Evolutionary conservation across 2,329 filamentous ascomycete species (phyloP).

Genomic region (Grosmannia penicillata): DNA sequence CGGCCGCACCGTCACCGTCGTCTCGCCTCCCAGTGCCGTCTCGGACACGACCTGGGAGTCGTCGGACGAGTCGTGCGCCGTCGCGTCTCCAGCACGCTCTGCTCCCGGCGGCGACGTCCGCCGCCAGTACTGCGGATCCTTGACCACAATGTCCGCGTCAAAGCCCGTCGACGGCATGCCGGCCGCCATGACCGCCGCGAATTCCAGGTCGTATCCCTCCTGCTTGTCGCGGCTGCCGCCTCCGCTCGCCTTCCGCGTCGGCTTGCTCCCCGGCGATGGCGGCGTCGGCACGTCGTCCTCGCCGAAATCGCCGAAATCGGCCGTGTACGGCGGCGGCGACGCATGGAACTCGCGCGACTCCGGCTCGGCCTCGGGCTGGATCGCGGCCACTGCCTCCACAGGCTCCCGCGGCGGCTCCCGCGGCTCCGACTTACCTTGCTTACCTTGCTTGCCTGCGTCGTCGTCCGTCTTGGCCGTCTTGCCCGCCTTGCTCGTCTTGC

Average conservation of each 20-base stretch:
- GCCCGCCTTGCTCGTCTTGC: no score
- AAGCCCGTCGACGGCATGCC: conserved; percentile 56
- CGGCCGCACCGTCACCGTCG: conserved; percentile 1
- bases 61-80: conserved; percentile 22
- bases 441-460: background rate
- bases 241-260: background rate
- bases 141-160: conserved; percentile 53
- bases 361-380: conserved; percentile 9
- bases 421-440: no score
- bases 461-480: background rate
- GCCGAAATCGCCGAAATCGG: background rate
- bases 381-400: conserved; percentile 6
- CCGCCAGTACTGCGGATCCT: conserved; percentile 47
- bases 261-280: background rate
- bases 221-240: background rate
- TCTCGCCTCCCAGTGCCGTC: conserved; percentile 10
- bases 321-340: background rate
- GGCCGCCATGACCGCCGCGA: conserved; percentile 54
- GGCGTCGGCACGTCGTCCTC: conserved; percentile 1
- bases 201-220: conserved; percentile 41
- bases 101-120: conserved; percentile 46
- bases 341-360: conserved; percentile 12
- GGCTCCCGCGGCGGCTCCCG: no score
- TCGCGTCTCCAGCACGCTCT: background rate
- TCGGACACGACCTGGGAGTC: conserved; percentile 17